Evolutionary conservation across 176 grass and related monocot species (phyloP).

Genomic region (Ensete ventricosum): DNA sequence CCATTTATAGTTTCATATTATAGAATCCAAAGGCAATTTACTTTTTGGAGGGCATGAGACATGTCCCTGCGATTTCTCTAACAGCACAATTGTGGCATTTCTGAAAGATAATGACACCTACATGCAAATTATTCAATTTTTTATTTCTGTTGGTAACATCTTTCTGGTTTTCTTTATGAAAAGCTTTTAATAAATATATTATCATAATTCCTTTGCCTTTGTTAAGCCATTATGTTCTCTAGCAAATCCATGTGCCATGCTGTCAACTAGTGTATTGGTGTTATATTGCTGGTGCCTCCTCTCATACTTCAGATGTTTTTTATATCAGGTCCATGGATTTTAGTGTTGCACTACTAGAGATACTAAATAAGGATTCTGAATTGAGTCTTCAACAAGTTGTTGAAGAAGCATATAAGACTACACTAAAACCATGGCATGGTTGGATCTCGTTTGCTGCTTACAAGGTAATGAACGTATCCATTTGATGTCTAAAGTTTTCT

Average conservation of each 20-base stretch:
- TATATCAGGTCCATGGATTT: conserved; percentile 81
- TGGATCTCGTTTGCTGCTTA: conserved; percentile 90
- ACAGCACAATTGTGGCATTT: too few species aligned
- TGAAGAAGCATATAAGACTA: conserved; percentile 43
- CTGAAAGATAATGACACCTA: too few species aligned
- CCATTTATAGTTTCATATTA: too few species aligned
- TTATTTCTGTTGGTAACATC: too few species aligned
- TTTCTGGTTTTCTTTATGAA: too few species aligned
- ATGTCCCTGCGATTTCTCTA: too few species aligned
- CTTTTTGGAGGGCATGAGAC: too few species aligned
- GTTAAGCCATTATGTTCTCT: neutral
- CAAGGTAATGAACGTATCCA: conserved; percentile 34
- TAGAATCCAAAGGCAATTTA: too few species aligned
- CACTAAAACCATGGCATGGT: conserved; percentile 74
- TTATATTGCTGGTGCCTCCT: neutral
- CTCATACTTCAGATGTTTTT: conserved; percentile 1
- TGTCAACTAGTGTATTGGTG: neutral
- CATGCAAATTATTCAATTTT: too few species aligned
- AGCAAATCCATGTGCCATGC: too few species aligned
- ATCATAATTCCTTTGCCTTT: too few species aligned
- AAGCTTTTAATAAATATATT: too few species aligned
- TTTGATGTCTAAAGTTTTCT: neutral
- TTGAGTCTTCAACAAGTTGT: conserved; percentile 43
- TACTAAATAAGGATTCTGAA: conserved; percentile 39
- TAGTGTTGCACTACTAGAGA: conserved; percentile 42